Base-by-base conservation (phyloP, 768 basidiomycete genomes). In the Xerocomus potaroensis region DNA sequence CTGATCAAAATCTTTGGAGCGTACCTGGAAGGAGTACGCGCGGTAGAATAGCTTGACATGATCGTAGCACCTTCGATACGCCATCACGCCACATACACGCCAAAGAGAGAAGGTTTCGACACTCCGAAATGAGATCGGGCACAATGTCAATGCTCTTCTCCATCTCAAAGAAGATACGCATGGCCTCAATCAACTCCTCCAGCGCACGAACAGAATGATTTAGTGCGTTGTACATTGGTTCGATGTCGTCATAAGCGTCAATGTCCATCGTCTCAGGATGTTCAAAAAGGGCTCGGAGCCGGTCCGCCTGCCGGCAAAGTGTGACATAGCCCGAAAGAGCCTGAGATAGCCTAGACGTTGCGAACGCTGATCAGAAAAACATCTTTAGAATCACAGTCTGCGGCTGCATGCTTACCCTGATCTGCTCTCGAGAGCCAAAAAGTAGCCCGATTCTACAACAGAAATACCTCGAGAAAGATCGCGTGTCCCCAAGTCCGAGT, bases 401-500 rank as follows among this genome's bases (percentile, higher is more conserved):
- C 15, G 36, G n/a, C 5, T 44, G 16, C 8, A 54, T 18, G 70
- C 83, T 66, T 63, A 93, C 93, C 76, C 65, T 26, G 77, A 65
- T 60, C 91, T 73, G 23, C 79, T 63, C 30, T 76, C 74, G 14
- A 93, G 54, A 2, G 85, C 85, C 39, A 84, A 66, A 4, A 75
- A 75, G 62, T 91, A 85, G 2, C 81, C 76, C 33, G 85, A 91
- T 64, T 97, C 92, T 5, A 91, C 73, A 47, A 87, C 77, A 53
- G 78, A 81, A 15, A 87, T 64, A 7, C 85, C 89, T 50, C 91
- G 77, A 59, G 85, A 84, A 15, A 97, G 71, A 49, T 98, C 95
- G 12, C 87, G 83, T n/a, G 90, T 91, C 9, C 79, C 76, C 38
- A 98, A 57, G 60, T 98, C 96, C 1, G 74, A 61, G 60, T 93